A percentile compares a stretch with the other conserved stretches of the same genome.
Evolutionary conservation across 805 yeast genomes (phyloP).

Genomic region (Candida adriatica): DNA sequence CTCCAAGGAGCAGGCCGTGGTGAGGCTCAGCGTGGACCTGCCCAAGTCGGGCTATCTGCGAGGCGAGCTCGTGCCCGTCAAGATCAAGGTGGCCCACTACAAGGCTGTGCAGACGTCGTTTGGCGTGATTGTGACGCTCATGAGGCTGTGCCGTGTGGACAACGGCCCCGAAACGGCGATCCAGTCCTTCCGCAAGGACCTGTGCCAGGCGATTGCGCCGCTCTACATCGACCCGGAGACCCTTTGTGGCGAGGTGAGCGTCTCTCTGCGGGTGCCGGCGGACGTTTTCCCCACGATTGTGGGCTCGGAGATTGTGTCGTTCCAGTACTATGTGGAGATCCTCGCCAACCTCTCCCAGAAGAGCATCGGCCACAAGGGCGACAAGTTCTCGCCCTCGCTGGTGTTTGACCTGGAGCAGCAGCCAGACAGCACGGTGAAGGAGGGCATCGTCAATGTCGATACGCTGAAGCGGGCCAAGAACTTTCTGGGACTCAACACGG

Average conservation of each 20-base stretch:
- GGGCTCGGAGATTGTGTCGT: constrained; percentile 64
- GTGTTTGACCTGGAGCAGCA: constrained; percentile 23
- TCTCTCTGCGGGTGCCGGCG: constrained; percentile 67
- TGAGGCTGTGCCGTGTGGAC: constrained; percentile 69
- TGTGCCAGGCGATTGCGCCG: constrained; percentile 72
- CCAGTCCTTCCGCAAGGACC: constrained; percentile 70
- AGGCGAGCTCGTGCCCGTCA: constrained; percentile 76
- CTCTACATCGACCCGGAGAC: constrained; percentile 68
- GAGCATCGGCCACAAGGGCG: constrained; percentile 25
- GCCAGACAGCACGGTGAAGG: constrained; percentile 16
- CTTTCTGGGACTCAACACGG: constrained; percentile 75
- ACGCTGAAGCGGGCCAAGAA: constrained; percentile 66
- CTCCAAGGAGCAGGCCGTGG: constrained; percentile 14
- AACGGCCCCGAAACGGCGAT: constrained; percentile 45
- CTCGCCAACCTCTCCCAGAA: constrained; percentile 73
- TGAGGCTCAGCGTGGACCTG: constrained; percentile 36
- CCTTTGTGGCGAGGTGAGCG: constrained; percentile 47
- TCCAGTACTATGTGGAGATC: constrained; percentile 81
- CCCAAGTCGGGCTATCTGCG: constrained; percentile 66
- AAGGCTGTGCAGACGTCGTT: constrained; percentile 61
- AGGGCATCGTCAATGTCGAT: constrained; percentile 69
- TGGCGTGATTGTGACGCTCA: constrained; percentile 74
- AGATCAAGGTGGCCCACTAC: constrained; percentile 59
- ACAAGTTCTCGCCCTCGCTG: constrained; percentile 19
- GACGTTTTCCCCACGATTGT: constrained; percentile 83